Base-by-base conservation (phyloP, 1,139 yeast genomes). In the Debaryomyces psychrophilus region DNA sequence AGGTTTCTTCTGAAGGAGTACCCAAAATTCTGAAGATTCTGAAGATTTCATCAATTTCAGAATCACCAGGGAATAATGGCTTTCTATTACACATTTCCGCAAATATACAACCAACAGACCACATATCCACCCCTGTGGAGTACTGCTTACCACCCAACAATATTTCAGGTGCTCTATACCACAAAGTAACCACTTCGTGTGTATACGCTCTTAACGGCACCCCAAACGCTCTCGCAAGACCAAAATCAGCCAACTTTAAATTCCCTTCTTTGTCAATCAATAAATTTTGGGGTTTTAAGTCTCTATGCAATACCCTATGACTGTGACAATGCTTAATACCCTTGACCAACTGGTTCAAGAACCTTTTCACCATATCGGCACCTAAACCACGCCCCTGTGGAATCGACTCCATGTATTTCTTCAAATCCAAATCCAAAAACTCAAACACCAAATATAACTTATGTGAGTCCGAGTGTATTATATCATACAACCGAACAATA, bases 131-230 rank as follows among this genome's bases (percentile, higher is more conserved):
- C 23, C 98, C 98, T 0, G 98, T 93, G 43, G 97, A 89, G 68
- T 93, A 93, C 67, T 93, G 98, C 56, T 95, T 90, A 20, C 98
- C 97, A 27, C 99, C 99, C 34, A 93, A 76, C 53, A 93, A 75
- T 50, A 93, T 90, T 65, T 93, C 99, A 1, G 99, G 99, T 0
- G 98, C 92, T 56, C 99, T 79, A 68, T 93, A 93, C 99, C 99
- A 93, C 57, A 95, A 75, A 0, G 99, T 93, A 45, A 95, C 99
- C 50, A 93, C 97, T 65, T 93, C 98, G 69, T 92, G 97, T 9
- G 99, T 92, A 65, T 92, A 93, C 1, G 97, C 96, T 62, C 98
- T 80, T 52, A 93, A 73, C 1, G 99, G 99, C 8, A 93, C 97
- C 44, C 99, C 99, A 69, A 90, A 92, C 0, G 97, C 98, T 52